These are phyloP conservation scores for Pythium sukuiense DNA, from an alignment of 352 stramenopile genomes.

Conservation along the genomic window DNA sequence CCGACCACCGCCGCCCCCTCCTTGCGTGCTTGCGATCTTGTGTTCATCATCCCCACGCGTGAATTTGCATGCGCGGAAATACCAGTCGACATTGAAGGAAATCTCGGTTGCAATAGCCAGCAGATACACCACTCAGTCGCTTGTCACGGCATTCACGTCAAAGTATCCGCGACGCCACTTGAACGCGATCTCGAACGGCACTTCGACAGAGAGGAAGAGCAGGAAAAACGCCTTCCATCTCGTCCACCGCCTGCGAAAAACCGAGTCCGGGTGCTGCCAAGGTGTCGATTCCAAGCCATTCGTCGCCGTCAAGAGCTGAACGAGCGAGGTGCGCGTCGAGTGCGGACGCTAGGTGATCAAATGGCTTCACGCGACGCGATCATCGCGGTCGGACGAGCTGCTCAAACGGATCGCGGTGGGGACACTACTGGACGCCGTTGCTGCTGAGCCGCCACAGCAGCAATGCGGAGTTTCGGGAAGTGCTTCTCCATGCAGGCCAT, in stretches of 20 bases:
- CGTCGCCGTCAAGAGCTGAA: neutral
- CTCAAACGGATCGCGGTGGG: neutral
- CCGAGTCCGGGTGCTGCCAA: conserved; percentile 11
- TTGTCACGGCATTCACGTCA: conserved; percentile 24
- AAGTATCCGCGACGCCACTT: conserved; percentile 23
- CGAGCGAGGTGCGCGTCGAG: neutral
- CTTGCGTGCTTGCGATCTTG: neutral
- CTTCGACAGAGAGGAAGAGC: conserved; percentile 21
- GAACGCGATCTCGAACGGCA: conserved; percentile 27
- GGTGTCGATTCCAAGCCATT: neutral
- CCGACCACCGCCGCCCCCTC: neutral
- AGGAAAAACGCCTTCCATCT: conserved; percentile 18
- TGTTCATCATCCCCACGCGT: conserved; percentile 16
- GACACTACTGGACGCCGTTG: conserved; percentile 8
- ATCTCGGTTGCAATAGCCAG: conserved; percentile 38
- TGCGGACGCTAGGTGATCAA: neutral
- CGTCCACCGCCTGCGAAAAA: conserved; percentile 20
- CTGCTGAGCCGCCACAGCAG: conserved; percentile 34
- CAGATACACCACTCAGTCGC: conserved; percentile 39
- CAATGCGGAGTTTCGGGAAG: conserved; percentile 50
- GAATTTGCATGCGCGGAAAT: conserved; percentile 45
- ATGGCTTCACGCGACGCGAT: no score
- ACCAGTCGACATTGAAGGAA: conserved; percentile 66
- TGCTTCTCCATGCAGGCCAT: conserved; percentile 44
- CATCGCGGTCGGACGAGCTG: neutral